Base-by-base conservation (phyloP, 805 yeast genomes). In the Babjeviella inositovora region DNA sequence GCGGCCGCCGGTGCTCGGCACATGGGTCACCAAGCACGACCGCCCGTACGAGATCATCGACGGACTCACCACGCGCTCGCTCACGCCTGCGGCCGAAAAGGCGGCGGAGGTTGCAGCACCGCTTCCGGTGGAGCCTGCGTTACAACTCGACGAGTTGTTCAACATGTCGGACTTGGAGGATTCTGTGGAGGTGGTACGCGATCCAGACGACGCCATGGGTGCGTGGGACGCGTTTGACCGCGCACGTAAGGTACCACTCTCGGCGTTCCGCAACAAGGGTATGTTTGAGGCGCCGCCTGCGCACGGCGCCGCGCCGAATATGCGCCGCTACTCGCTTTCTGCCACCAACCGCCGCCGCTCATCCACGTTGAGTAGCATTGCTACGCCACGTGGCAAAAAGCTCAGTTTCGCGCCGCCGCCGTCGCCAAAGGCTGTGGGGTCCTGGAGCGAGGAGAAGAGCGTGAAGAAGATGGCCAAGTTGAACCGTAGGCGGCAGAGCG, bases 31-130 rank as follows among this genome's bases (percentile, higher is more conserved):
- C 5, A 65, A 57, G 21, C 67, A 67, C 24, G 50, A 47, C 27
- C 73, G 81, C 37, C 95, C 94, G 1, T 82, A 79, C 45, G 92
- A 95, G 12, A 82, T 87, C 28, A 87, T 87, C 39, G 97, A 87
- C 44, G 98, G 98, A 5, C 61, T 81, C 15, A 73, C 93, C 0
- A 90, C 97, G 1, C 62, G 95, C 26, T 75, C 93, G 2, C 53
- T 87, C 31, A 53, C 68, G 32, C 75, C 77, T 1, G 26, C 38
- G n/a, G n/a, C n/a, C n/a, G n/a, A n/a, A n/a, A n/a, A n/a, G 14
- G 18, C 18, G 18, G 8, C 18, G 8, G 9, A 8, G 8, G 9
- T n/a, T 8, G n/a, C 18, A 16, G 18, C n/a, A 16, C 18, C 18
- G n/a, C 8, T 16, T 8, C 18, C n/a, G 8, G 9, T 16, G n/a